Conservation (phyloP, 1,284 basidiomycete genomes). For the Grifola frondosa region DNA sequence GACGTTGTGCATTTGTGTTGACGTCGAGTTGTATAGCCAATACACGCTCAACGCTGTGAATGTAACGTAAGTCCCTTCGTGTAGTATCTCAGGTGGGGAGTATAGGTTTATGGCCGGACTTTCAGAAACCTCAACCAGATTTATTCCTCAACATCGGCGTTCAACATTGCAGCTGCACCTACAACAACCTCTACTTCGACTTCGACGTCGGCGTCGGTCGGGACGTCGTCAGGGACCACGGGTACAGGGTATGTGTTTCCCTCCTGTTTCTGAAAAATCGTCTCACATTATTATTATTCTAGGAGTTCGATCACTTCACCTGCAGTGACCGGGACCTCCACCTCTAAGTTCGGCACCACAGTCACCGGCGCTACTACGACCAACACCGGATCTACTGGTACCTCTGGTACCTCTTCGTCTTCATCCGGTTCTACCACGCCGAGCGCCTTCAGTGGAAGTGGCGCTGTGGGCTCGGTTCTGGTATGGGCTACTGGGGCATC, state of each 20-base stretch:
- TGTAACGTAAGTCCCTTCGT: constrained; percentile 33
- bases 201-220: background rate
- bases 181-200: constrained; percentile 7
- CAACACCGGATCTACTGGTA: constrained; percentile 3
- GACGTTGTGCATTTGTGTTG: background rate
- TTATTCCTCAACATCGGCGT: constrained; percentile 41
- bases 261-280: too few species aligned
- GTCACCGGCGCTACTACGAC: constrained; percentile 1
- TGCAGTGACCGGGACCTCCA: constrained; percentile 1
- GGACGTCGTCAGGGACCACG: background rate
- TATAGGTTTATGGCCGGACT: too few species aligned
- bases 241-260: background rate
- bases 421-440: constrained; percentile 8
- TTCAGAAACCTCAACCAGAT: constrained; percentile 49
- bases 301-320: constrained; percentile 7
- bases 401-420: constrained; percentile 12
- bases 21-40: constrained; percentile 21
- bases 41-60: constrained; percentile 56
- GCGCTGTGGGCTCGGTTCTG: constrained; percentile 15
- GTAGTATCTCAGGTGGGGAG: too few species aligned
- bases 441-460: constrained; percentile 24
- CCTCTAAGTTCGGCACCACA: constrained; percentile 2
- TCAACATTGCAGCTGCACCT: constrained; percentile 40
- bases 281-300: background rate
- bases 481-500: constrained; percentile 22